Evolutionary conservation across 495 filamentous ascomycete species (phyloP).

Genomic region (Penicillium silybi): DNA sequence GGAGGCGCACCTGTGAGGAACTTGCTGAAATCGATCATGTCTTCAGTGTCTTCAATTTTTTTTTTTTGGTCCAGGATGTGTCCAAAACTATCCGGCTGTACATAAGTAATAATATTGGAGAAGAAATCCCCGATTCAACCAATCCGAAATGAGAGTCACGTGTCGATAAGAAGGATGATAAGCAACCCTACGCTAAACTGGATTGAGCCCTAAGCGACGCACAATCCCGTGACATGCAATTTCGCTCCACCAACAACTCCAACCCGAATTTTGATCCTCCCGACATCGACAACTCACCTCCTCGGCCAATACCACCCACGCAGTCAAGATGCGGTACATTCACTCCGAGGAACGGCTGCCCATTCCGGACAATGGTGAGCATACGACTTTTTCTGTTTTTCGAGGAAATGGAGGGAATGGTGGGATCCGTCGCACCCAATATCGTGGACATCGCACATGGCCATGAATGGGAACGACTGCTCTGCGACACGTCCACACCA

Average conservation of each 20-base stretch:
- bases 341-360: conserved; percentile 90
- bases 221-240: conserved; percentile 44
- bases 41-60: neutral
- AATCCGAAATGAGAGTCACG: neutral
- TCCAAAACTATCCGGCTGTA: neutral
- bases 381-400: conserved; percentile 23
- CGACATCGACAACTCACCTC: conserved; percentile 47
- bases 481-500: neutral
- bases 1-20: neutral
- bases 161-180: conserved; percentile 19
- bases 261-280: conserved; percentile 45
- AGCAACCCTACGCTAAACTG: conserved; percentile 45
- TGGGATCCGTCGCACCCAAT: conserved; percentile 8
- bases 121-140: too few relatives aligned
- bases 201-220: conserved; percentile 44
- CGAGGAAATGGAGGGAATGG: conserved; percentile 6
- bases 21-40: neutral
- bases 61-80: neutral
- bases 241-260: conserved; percentile 46
- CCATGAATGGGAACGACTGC: neutral
- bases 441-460: conserved; percentile 2
- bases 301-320: conserved; percentile 46
- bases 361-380: conserved; percentile 94
- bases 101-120: neutral
- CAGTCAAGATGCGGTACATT: conserved; percentile 93